These are phyloP conservation scores for Suillus tomentosus DNA, from an alignment of 768 basidiomycete species.

Conservation along the genomic window DNA sequence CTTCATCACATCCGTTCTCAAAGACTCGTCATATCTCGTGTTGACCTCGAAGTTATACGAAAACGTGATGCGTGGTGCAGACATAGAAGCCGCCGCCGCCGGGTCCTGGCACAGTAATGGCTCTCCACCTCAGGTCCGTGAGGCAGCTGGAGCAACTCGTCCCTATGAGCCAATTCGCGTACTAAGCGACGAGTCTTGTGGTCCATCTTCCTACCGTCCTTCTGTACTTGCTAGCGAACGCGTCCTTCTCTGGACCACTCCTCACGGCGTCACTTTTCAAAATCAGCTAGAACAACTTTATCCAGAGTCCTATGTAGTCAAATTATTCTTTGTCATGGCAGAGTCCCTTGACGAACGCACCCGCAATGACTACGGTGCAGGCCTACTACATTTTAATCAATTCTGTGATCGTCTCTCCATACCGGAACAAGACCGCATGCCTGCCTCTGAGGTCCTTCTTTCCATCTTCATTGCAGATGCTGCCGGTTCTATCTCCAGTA, in stretches of 20 bases:
- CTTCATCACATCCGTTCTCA: background rate
- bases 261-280: constrained; percentile 17
- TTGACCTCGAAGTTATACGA: background rate
- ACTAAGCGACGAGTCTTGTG: background rate
- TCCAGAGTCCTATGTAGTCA: constrained; percentile 5
- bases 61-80: background rate
- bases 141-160: background rate
- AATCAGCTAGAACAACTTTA: constrained; percentile 1
- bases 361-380: constrained; percentile 32
- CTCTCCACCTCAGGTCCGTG: background rate
- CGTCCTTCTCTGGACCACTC: constrained; percentile 24
- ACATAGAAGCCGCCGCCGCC: background rate
- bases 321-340: constrained; percentile 13
- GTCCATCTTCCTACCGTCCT: constrained; percentile 11
- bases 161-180: background rate
- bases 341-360: constrained; percentile 23
- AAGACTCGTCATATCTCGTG: background rate
- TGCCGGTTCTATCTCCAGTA: constrained; percentile 20
- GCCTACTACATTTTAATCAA: constrained; percentile 36
- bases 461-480: constrained; percentile 29
- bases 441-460: constrained; percentile 32
- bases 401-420: constrained; percentile 38
- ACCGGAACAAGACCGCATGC: constrained; percentile 36
- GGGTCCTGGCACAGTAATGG: background rate
- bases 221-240: constrained; percentile 18